Conservation (phyloP, 805 yeast species). For the Huiozyma sinensis region DNA sequence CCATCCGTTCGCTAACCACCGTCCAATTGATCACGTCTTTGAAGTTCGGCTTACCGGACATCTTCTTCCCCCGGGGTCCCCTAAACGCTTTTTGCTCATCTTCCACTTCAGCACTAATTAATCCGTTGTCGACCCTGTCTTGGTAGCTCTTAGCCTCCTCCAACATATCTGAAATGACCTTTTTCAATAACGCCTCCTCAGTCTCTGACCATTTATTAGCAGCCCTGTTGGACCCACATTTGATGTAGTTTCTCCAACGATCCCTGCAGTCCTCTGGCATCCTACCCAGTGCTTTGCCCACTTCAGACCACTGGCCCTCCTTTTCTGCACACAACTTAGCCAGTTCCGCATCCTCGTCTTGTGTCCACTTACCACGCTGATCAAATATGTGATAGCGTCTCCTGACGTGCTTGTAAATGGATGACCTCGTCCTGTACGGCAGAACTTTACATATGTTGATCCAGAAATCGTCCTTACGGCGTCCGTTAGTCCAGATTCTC, state of each 20-base stretch:
- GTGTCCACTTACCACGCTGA: constrained; percentile 84
- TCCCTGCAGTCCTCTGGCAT: constrained; percentile 99
- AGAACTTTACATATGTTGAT: constrained; percentile 65
- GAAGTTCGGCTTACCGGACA: constrained; percentile 17
- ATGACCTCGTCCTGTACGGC: constrained; percentile 79
- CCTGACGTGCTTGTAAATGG: constrained; percentile 86
- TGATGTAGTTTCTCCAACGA: constrained; percentile 90
- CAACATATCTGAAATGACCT: constrained; percentile 43
- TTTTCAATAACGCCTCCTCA: constrained; percentile 55
- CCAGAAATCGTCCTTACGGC: constrained; percentile 85
- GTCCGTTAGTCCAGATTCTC: constrained; percentile 81
- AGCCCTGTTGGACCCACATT: constrained; percentile 73
- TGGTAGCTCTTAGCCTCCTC: constrained; percentile 21
- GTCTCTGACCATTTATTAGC: constrained; percentile 69
- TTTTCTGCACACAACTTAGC: constrained; percentile 51
- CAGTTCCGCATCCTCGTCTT: constrained; percentile 64
- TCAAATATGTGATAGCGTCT: constrained; percentile 81
- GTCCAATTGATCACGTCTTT: constrained; percentile 75
- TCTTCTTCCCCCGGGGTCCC: constrained; percentile 14
- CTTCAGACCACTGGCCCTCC: constrained; percentile 81
- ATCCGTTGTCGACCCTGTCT: constrained; percentile 9
- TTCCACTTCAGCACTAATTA: constrained; percentile 10
- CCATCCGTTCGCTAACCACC: constrained; percentile 77
- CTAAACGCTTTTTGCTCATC: constrained; percentile 8
- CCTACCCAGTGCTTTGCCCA: constrained; percentile 70